These are phyloP conservation scores for Vicia sativa DNA, from an alignment of 306 rosid species.

Conservation along the genomic window DNA sequence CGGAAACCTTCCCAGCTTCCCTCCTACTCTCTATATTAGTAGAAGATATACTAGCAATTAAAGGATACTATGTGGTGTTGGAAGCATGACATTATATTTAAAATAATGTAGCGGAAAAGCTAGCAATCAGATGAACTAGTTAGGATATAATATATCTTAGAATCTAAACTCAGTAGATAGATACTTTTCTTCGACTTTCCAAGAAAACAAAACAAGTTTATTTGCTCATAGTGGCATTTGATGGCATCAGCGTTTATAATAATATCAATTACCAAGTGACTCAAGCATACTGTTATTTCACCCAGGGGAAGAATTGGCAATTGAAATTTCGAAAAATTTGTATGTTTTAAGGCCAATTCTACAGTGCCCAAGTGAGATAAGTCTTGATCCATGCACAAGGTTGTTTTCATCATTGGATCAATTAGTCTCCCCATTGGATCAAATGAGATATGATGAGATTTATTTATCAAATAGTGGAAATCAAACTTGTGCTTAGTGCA, in stretches of 20 bases:
- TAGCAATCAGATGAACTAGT: slow-evolving; percentile 12
- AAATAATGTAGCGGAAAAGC: not conserved
- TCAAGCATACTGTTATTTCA: not conserved
- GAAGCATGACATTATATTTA: not conserved
- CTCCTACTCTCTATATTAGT: not conserved
- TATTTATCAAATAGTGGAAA: not conserved
- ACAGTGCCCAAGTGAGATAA: not conserved
- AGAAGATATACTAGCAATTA: slow-evolving; percentile 5
- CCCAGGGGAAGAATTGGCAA: not conserved
- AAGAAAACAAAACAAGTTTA: not conserved
- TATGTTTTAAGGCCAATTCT: not conserved
- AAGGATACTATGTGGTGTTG: slow-evolving; percentile 2
- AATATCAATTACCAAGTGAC: slow-evolving; percentile 1
- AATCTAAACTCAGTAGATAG: slow-evolving; percentile 6
- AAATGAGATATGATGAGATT: not conserved
- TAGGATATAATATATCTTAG: not conserved
- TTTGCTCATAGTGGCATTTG: not conserved
- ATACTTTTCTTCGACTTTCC: slow-evolving; percentile 12
- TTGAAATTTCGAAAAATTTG: not conserved
- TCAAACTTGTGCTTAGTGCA: not conserved
- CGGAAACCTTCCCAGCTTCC: not conserved
- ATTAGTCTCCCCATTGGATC: no score
- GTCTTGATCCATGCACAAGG: not conserved
- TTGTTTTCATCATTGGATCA: no score
- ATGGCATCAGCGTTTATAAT: slow-evolving; percentile 5